A percentile compares a stretch with the other conserved stretches of the same genome.
phyloP scores from a whole-genome alignment of 257 asterid species.

The Gentiana straminea region DNA sequence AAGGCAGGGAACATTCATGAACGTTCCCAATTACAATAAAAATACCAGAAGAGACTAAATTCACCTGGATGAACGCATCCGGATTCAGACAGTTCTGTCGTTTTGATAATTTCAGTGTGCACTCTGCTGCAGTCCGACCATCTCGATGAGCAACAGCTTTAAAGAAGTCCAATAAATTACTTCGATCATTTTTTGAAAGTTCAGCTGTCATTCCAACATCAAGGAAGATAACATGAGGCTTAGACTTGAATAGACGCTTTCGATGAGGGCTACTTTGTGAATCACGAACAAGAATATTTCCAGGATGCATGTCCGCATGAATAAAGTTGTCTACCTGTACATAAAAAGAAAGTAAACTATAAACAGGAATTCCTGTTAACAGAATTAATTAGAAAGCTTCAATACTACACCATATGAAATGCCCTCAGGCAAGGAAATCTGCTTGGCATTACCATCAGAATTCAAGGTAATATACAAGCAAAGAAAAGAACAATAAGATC shows the following conservation, averaged over 20 bases:
- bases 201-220: conserved; percentile 47
- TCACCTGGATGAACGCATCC: conserved; percentile 23
- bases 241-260: conserved; percentile 28
- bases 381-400: too few relatives aligned
- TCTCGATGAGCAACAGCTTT: conserved; percentile 35
- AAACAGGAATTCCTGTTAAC: not conserved
- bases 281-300: conserved; percentile 35
- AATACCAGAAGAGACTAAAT: not conserved
- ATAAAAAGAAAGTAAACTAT: not conserved
- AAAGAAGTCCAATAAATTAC: conserved; percentile 26
- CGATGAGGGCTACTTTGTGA: conserved; percentile 22
- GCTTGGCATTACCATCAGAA: too few relatives aligned
- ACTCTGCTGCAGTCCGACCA: conserved; percentile 30
- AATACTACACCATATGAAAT: too few relatives aligned
- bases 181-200: conserved; percentile 25
- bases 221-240: conserved; percentile 36
- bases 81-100: conserved; percentile 34
- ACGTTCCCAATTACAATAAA: too few relatives aligned
- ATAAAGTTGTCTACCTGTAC: conserved; percentile 35
- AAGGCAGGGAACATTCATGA: too few relatives aligned
- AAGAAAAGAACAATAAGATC: too few relatives aligned
- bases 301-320: conserved; percentile 45
- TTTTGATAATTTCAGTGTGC: conserved; percentile 26
- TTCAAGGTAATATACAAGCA: too few relatives aligned
- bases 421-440: too few relatives aligned